Base-by-base conservation (phyloP, 1,284 basidiomycete genomes). In the Coniferiporia sulphurascens region DNA sequence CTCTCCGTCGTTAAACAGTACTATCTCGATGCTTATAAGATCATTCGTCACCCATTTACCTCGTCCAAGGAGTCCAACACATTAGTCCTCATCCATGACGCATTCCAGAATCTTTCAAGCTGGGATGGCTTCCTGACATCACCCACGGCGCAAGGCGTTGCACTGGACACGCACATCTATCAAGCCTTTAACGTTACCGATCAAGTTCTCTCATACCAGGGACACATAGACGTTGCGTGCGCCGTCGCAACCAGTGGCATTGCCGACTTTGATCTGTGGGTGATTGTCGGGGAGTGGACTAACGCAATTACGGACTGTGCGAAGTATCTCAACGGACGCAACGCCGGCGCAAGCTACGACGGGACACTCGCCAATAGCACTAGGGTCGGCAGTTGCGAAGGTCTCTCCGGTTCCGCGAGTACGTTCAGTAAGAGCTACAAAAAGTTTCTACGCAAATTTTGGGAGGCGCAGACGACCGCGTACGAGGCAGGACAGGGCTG, bases 241-340 rank as follows among this genome's bases (percentile, higher is more conserved):
- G 65, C 62, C 56, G 38, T 41, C 38, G 72, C 77, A 55, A 77
- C 72, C 8, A 70, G 71, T 13, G 65, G 73, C 1, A 78, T 92
- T 43, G 67, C 78, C 0, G 67, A 68, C 6, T 86, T 84, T 65
- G 77, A 85, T 45, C 78, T 91, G 12, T 91, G 87, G 88, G 73
- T 83, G 36, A 75, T 94, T 55, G 88, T 93, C 45, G 92, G 92
- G 56, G 92, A 95, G 74, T 95, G 91, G 90, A 83, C 89, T 0
- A 80, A 89, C 38, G 91, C 91, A 0, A 74, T 82, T 55, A 95
- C 86, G 6, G 94, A 97, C 70, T 97, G 94, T 67, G 92, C 93
- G 13, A 84, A 76, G 65, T 93, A 78, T 66, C 73, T 91, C 60
- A 91, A 91, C 65, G 86, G 86, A 19, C 80, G 85, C 49, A 78